A percentile compares a stretch with the other conserved stretches of the same genome.
Conservation (phyloP, 345 rosid genomes). For the Salix brachista region DNA sequence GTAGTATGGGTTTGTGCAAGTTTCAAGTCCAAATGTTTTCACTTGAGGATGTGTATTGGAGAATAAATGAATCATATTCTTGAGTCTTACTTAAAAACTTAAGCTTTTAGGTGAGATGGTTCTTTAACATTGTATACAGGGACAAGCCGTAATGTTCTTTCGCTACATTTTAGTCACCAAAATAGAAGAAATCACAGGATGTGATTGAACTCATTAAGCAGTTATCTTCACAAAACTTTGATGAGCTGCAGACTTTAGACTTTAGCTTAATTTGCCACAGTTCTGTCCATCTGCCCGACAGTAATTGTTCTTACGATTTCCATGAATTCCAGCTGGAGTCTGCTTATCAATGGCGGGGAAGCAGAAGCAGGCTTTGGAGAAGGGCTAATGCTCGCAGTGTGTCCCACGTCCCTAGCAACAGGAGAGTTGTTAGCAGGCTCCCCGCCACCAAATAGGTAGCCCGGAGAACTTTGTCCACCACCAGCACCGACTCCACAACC, state of each 20-base stretch:
- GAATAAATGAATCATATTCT: too few species aligned
- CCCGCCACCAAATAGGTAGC: constrained; percentile 23
- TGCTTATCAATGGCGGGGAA: constrained; percentile 9
- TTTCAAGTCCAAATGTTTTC: too few species aligned
- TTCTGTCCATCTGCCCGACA: constrained; percentile 29
- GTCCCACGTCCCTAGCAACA: background rate
- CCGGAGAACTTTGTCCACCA: constrained; percentile 33
- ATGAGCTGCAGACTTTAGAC: too few species aligned
- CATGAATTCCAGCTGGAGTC: constrained; percentile 23
- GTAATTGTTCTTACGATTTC: constrained; percentile 23
- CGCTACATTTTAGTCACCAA: background rate
- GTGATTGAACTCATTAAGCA: too few species aligned
- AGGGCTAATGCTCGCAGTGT: background rate
- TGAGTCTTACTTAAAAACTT: too few species aligned
- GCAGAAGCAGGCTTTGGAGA: constrained; percentile 10
- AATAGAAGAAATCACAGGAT: too few species aligned
- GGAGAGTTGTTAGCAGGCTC: constrained; percentile 3
- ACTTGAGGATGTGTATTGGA: too few species aligned
- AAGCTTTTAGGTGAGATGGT: too few species aligned
- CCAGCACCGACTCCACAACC: constrained; percentile 33
- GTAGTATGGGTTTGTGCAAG: too few species aligned
- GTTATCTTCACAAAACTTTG: too few species aligned
- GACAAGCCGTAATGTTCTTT: too few species aligned
- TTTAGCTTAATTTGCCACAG: constrained; percentile 10
- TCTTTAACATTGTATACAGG: too few species aligned